Conservation (phyloP, 345 rosid genomes). For the Sonneratia alba region DNA sequence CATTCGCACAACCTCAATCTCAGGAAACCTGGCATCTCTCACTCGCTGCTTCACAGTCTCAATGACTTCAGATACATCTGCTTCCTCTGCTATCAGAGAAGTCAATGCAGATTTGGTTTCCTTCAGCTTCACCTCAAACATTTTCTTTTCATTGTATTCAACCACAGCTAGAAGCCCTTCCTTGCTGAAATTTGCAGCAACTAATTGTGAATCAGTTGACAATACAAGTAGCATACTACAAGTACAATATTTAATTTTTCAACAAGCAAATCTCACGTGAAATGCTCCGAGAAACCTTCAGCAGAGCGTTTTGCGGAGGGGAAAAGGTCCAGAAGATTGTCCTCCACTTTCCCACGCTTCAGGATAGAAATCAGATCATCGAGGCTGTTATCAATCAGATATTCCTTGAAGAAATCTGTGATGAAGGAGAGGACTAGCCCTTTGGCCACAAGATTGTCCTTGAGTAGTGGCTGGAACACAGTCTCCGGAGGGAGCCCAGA, state of each 20-base stretch:
- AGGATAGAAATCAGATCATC: constrained; percentile 87
- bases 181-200: constrained; percentile 46
- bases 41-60: constrained; percentile 78
- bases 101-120: constrained; percentile 84
- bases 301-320: constrained; percentile 81
- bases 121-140: constrained; percentile 79
- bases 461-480: constrained; percentile 90
- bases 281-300: constrained; percentile 92
- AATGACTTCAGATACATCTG: constrained; percentile 70
- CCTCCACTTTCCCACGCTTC: constrained; percentile 95
- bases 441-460: constrained; percentile 96
- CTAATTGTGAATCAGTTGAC: neutral
- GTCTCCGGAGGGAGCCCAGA: constrained; percentile 98
- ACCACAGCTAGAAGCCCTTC: constrained; percentile 74
- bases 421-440: constrained; percentile 95
- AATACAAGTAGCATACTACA: neutral
- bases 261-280: constrained; percentile 51
- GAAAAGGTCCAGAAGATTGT: constrained; percentile 69
- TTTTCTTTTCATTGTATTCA: constrained; percentile 89
- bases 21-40: constrained; percentile 79
- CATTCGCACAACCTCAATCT: constrained; percentile 65
- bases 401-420: constrained; percentile 93
- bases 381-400: constrained; percentile 92
- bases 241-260: neutral
- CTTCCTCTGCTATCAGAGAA: constrained; percentile 68